A percentile compares a stretch with the other conserved stretches of the same genome.
phyloP scores from a whole-genome alignment of 1,139 yeast species.

The Yamadazyma dendronema region DNA sequence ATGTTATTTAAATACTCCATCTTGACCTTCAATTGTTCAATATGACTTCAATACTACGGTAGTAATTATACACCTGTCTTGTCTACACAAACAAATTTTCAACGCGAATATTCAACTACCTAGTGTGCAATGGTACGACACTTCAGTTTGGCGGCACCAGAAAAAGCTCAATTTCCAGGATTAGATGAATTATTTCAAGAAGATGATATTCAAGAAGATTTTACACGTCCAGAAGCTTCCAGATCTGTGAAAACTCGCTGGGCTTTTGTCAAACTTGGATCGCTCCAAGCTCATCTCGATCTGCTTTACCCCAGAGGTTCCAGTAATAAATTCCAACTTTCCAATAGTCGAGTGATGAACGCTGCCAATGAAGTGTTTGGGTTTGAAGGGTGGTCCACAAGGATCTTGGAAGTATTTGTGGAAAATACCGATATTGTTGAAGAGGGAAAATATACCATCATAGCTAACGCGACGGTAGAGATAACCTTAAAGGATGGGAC shows the following conservation, averaged over 20 bases:
- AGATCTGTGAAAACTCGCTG: constrained; percentile 16
- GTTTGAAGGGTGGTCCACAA: constrained; percentile 62
- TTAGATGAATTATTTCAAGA: constrained; percentile 8
- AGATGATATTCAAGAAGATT: constrained; percentile 3
- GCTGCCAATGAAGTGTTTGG: constrained; percentile 70
- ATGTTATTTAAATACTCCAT: constrained; percentile 46
- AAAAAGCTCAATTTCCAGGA: constrained; percentile 8
- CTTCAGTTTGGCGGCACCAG: constrained; percentile 2
- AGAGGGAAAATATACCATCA: constrained; percentile 17
- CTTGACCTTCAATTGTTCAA: neutral
- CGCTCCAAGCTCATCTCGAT: constrained; percentile 35
- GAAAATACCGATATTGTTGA: constrained; percentile 14
- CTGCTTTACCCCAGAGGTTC: constrained; percentile 20
- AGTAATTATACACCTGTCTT: too few relatives aligned
- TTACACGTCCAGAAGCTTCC: neutral
- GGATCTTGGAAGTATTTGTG: constrained; percentile 26
- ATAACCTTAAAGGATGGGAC: constrained; percentile 52
- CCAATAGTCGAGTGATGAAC: constrained; percentile 34
- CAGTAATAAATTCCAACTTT: constrained; percentile 9
- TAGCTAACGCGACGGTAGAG: constrained; percentile 28
- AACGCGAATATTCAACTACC: constrained; percentile 3
- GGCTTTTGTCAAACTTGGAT: constrained; percentile 35
- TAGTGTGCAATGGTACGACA: neutral
- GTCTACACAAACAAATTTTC: neutral
- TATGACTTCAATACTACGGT: too few relatives aligned